Conservation (phyloP, 169 alveolate genomes). For the Plasmodium cynomolgi region DNA sequence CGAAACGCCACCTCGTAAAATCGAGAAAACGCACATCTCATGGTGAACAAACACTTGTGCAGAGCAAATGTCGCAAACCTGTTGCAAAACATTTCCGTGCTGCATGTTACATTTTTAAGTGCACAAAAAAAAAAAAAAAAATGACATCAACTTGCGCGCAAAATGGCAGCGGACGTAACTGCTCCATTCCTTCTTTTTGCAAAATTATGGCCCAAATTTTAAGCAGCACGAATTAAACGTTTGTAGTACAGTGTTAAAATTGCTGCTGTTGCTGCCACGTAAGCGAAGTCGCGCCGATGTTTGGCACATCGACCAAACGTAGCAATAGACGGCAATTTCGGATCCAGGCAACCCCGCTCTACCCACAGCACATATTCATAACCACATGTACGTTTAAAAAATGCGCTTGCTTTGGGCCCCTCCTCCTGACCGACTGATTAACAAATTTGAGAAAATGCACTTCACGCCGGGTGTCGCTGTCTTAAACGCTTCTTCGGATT, state of each 20-base stretch:
- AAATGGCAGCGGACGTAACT: neutral
- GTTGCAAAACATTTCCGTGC: neutral
- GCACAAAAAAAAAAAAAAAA: neutral
- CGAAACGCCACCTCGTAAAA: neutral
- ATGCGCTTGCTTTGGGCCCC: neutral
- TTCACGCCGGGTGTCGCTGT: neutral
- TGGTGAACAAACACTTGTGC: neutral
- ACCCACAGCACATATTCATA: neutral
- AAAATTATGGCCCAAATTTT: neutral
- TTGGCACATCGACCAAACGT: neutral
- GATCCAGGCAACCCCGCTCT: neutral
- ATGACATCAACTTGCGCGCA: neutral
- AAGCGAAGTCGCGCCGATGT: neutral
- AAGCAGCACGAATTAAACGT: neutral
- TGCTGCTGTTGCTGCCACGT: neutral
- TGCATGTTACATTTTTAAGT: neutral
- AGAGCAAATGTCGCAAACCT: neutral
- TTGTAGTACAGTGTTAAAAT: neutral
- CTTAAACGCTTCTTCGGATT: neutral
- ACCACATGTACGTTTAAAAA: neutral
- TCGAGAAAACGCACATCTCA: neutral
- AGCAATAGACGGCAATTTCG: neutral
- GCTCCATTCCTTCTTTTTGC: neutral
- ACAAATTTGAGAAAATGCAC: neutral
- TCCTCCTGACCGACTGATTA: neutral